These are phyloP conservation scores for Aphanocladium album DNA, from an alignment of 2,329 filamentous ascomycete species.

Conservation along the genomic window DNA sequence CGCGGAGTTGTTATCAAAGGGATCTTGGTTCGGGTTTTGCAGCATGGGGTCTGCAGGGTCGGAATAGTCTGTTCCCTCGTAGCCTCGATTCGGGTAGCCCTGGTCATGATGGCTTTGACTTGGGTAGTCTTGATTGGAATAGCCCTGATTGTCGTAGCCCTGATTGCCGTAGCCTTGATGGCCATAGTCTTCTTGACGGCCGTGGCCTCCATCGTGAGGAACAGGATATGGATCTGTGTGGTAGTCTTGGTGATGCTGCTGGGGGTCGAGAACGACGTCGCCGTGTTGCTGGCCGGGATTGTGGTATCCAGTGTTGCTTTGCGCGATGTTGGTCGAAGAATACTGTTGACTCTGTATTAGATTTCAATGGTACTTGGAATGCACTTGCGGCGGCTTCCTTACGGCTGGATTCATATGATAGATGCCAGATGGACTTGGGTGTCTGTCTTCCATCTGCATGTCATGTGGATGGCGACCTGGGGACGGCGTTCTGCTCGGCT, in stretches of 20 bases:
- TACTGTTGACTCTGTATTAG: slow-evolving; percentile 40
- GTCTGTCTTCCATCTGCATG: too few species aligned
- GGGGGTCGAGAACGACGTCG: not conserved
- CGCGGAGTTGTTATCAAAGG: slow-evolving; percentile 41
- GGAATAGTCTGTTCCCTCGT: slow-evolving; percentile 50
- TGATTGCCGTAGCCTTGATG: slow-evolving; percentile 9
- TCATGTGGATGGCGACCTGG: slow-evolving; percentile 24
- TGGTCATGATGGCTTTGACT: too few species aligned
- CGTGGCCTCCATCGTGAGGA: slow-evolving; percentile 47
- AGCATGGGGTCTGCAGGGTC: slow-evolving; percentile 73
- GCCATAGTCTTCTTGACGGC: slow-evolving; percentile 25
- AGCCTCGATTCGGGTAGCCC: slow-evolving; percentile 26
- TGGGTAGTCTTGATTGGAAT: slow-evolving; percentile 51
- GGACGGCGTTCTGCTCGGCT: slow-evolving; percentile 61
- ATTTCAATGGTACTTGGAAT: slow-evolving; percentile 61
- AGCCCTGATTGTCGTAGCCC: slow-evolving; percentile 38
- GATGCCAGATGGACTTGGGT: too few species aligned
- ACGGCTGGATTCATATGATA: too few species aligned
- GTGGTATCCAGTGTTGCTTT: slow-evolving; percentile 22
- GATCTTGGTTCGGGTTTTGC: slow-evolving; percentile 52
- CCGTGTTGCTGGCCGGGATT: not conserved
- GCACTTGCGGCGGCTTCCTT: too few species aligned
- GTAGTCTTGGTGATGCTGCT: slow-evolving; percentile 68
- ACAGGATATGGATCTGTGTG: slow-evolving; percentile 76
- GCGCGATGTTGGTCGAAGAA: slow-evolving; percentile 28